Evolutionary conservation across 2,329 filamentous ascomycete species (phyloP).

Genomic region (Paracorniculantispora psalliotae): DNA sequence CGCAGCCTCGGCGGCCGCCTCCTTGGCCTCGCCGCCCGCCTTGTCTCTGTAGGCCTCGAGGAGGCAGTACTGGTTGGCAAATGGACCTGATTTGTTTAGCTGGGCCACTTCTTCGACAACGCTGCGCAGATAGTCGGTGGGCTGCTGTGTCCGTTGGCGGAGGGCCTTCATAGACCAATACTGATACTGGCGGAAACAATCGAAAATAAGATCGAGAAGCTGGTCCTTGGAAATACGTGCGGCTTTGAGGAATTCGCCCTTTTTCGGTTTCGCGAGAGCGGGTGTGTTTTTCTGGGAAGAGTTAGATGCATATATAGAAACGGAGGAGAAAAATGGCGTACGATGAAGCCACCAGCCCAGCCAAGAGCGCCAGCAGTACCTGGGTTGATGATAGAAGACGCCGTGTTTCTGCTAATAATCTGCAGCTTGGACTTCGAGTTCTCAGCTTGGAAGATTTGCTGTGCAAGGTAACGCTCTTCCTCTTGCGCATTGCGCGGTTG

Average conservation of each 20-base stretch:
- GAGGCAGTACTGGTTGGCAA: constrained; percentile 80
- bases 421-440: constrained; percentile 45
- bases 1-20: constrained; percentile 49
- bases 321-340: constrained; percentile 34
- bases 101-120: constrained; percentile 78
- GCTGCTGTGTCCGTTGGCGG: constrained; percentile 72
- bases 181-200: constrained; percentile 76
- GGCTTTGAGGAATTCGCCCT: constrained; percentile 70
- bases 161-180: constrained; percentile 95
- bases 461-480: constrained; percentile 59
- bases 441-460: constrained; percentile 47
- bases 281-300: constrained; percentile 46
- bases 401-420: constrained; percentile 45
- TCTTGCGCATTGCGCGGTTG: constrained; percentile 68
- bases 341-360: constrained; percentile 49
- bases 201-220: constrained; percentile 78
- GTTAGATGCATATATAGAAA: constrained; percentile 1
- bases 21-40: constrained; percentile 42
- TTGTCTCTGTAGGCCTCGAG: constrained; percentile 51
- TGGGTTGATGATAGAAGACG: constrained; percentile 53
- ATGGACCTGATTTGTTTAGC: constrained; percentile 75
- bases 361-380: constrained; percentile 36
- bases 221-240: constrained; percentile 86
- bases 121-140: constrained; percentile 82
- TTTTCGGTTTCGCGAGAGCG: constrained; percentile 51